Conservation (phyloP, 164 flowering plant genomes). For the Magnolia changhungtana region DNA sequence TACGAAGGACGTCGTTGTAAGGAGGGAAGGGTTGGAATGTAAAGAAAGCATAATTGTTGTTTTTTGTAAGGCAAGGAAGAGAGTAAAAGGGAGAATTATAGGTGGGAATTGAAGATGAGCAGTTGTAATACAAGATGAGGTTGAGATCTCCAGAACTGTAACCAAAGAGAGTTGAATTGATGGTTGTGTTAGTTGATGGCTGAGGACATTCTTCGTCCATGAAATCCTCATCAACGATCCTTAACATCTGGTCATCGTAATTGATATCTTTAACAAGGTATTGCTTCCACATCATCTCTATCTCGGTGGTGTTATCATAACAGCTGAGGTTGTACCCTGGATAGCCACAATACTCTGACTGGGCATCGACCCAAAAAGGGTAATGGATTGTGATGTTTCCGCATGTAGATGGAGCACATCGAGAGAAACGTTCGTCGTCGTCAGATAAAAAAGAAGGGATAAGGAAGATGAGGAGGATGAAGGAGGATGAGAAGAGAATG, state of each 20-base stretch:
- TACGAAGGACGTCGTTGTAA: background rate
- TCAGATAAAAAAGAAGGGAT: background rate
- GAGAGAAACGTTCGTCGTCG: background rate
- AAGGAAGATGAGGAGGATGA: background rate
- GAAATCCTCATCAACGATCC: background rate
- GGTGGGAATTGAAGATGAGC: background rate
- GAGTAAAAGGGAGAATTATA: background rate
- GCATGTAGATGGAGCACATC: background rate
- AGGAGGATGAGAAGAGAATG: background rate
- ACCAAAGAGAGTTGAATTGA: background rate
- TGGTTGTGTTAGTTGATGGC: background rate
- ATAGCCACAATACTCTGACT: background rate
- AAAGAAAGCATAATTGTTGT: background rate
- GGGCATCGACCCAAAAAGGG: background rate
- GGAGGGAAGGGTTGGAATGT: background rate
- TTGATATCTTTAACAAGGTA: background rate
- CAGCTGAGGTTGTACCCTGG: background rate
- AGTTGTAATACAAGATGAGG: background rate
- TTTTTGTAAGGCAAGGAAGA: background rate
- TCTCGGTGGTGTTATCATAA: background rate
- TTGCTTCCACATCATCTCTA: background rate
- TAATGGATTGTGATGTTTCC: background rate
- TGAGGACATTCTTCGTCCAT: background rate
- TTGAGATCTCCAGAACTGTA: background rate
- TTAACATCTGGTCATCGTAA: background rate